Conservation (phyloP, 176 grass and related monocot species). For the Phoenix dactylifera region DNA sequence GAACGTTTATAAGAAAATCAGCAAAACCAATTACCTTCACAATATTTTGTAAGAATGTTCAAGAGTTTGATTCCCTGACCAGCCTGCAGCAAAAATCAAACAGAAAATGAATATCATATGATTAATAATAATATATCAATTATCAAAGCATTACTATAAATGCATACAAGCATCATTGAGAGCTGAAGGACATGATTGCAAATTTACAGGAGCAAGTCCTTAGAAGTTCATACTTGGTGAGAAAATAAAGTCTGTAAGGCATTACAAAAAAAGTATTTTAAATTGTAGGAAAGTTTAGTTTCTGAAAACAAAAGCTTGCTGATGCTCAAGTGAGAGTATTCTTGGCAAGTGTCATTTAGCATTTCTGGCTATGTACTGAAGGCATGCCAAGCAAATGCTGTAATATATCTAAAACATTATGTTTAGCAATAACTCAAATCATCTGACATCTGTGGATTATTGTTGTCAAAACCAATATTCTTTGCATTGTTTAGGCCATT, state of each 20-base stretch:
- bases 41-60: constrained; percentile 97
- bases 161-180: constrained; percentile 9
- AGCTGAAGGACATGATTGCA: constrained; percentile 5
- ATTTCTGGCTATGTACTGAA: no score
- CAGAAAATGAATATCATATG: background rate
- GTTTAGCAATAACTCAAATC: no score
- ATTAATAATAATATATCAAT: background rate
- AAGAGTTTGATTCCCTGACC: constrained; percentile 82
- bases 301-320: no score
- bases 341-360: no score
- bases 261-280: background rate
- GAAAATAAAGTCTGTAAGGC: background rate
- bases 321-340: no score
- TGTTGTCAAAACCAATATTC: no score
- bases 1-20: background rate
- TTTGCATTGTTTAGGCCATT: no score
- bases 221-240: background rate
- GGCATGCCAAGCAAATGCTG: no score
- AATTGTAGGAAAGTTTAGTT: no score
- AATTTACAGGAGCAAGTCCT: constrained; percentile 4
- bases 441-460: no score
- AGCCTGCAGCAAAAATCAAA: constrained; percentile 31
- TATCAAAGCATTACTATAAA: background rate
- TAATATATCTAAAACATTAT: no score
- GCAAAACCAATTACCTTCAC: constrained; percentile 48